These are phyloP conservation scores for Trametes pubescens DNA, from an alignment of 1,284 basidiomycete species.

Conservation along the genomic window DNA sequence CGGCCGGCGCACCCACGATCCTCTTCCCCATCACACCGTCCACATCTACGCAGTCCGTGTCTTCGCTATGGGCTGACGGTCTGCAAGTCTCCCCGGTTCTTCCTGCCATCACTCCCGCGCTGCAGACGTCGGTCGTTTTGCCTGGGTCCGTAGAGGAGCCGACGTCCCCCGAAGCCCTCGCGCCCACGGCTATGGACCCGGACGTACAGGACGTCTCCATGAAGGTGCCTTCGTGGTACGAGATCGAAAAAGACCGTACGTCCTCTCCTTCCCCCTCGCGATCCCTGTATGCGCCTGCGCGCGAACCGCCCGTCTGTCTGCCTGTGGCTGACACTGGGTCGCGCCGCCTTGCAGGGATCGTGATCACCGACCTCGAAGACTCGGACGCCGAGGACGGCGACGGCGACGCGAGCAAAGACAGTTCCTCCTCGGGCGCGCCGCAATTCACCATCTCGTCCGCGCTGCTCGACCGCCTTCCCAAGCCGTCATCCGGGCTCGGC, in stretches of 20 bases:
- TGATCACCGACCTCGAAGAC: conserved; percentile 69
- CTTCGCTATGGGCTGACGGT: conserved; percentile 22
- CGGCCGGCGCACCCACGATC: conserved; percentile 13
- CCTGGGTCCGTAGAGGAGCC: conserved; percentile 59
- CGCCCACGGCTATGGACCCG: conserved; percentile 16
- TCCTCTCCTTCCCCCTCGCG: conserved; percentile 32
- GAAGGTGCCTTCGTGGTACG: conserved; percentile 70
- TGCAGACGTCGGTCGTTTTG: conserved; percentile 36
- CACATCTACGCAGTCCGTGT: not conserved
- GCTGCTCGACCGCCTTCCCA: conserved; percentile 51
- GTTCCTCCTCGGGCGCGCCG: not conserved
- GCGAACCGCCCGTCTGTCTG: conserved; percentile 13
- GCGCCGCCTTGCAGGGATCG: conserved; percentile 52
- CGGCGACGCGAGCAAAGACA: conserved; percentile 23
- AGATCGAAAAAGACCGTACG: conserved; percentile 74
- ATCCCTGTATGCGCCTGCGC: conserved; percentile 9
- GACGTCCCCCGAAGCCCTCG: conserved; percentile 34
- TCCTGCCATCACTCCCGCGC: conserved; percentile 20
- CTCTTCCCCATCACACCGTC: conserved; percentile 16
- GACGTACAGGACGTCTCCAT: conserved; percentile 59
- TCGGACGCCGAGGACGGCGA: conserved; percentile 53
- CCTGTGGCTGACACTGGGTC: conserved; percentile 24
- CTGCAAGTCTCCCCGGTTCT: conserved; percentile 12
- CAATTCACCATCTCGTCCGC: conserved; percentile 52
- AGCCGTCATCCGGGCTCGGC: conserved; percentile 20